Evolutionary conservation across 2,329 filamentous ascomycete species (phyloP), one percentile per base, ranked within the genome.

Genomic region (Epichloe sylvatica): DNA sequence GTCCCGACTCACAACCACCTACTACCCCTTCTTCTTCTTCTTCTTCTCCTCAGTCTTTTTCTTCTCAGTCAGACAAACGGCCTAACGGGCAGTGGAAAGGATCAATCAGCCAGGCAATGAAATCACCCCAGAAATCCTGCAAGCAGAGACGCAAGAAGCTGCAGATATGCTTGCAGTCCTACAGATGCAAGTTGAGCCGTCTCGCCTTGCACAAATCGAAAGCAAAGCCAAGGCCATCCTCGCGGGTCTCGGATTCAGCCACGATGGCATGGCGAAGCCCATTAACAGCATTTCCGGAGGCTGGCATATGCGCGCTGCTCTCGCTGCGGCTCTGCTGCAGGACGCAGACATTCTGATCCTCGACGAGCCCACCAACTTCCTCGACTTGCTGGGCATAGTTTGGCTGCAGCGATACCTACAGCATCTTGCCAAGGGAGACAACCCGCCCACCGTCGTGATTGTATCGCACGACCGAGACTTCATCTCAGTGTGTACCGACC

Each of bases 401-500:
- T 94, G 88, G 86, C 72, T 95, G 1, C 83, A 94, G 60, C 75
- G 76, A 12, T 83, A 89, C 59, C 76, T 94, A 9, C 70, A 75
- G 37, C 68, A 74, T 1, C 64, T 83, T 3, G 71, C 72, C 4
- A 74, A 79, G 19, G 64, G 63, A 0, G 67, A 72, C 0, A 66
- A 71, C 2, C 77, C 76, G 0, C 77, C 77, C 0, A 92, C 86
- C 0, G 72, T 92, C 1, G 71, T 94, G 15, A 70, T 92, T 1
- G 86, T 92, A 3, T 92, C 87, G 0, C 88, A 94, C 66, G 88
- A 94, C 62, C 78, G 87, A 15, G 83, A 85, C 55, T 94, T 94
- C 60, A 78, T 83, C 45, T 83, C 87, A 47, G 76, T 81, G 0
- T 83, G 88, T 54, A 88, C 83, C 8, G 84, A 94, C 63, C 74